Conservation (phyloP, 768 basidiomycete species). For the Xerocomus brunneocitrinus region DNA sequence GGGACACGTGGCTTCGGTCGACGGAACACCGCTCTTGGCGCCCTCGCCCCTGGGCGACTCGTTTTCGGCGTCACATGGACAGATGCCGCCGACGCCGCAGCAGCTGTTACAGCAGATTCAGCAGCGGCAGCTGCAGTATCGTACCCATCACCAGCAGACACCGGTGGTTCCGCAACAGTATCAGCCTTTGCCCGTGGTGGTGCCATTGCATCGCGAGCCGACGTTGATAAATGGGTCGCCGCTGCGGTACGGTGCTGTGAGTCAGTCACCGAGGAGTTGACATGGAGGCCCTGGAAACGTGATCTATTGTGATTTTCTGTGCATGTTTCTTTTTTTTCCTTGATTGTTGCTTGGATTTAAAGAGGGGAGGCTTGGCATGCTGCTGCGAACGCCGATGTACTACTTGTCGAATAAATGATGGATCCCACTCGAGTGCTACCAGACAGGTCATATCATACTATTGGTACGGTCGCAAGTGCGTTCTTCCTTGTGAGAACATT, state of each 20-base stretch:
- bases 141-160: not conserved
- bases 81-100: slow-evolving; percentile 13
- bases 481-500: too few relatives aligned
- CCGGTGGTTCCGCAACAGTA: not conserved
- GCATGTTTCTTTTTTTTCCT: not conserved
- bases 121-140: slow-evolving; percentile 14
- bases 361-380: too few relatives aligned
- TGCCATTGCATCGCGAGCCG: not conserved
- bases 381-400: too few relatives aligned
- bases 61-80: slow-evolving; percentile 4
- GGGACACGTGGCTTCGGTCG: slow-evolving; percentile 25
- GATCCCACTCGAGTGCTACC: too few relatives aligned
- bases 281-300: not conserved
- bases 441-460: too few relatives aligned
- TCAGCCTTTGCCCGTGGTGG: not conserved
- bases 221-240: slow-evolving; percentile 5
- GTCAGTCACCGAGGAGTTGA: slow-evolving; percentile 11
- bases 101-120: slow-evolving; percentile 18
- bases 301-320: not conserved
- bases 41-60: slow-evolving; percentile 11
- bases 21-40: slow-evolving; percentile 36
- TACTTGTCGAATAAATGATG: too few relatives aligned
- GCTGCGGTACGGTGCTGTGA: slow-evolving; percentile 17
- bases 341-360: not conserved
- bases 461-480: too few relatives aligned